Conservation (phyloP, 139 green algal genomes). For the Tetraselmis striata region DNA sequence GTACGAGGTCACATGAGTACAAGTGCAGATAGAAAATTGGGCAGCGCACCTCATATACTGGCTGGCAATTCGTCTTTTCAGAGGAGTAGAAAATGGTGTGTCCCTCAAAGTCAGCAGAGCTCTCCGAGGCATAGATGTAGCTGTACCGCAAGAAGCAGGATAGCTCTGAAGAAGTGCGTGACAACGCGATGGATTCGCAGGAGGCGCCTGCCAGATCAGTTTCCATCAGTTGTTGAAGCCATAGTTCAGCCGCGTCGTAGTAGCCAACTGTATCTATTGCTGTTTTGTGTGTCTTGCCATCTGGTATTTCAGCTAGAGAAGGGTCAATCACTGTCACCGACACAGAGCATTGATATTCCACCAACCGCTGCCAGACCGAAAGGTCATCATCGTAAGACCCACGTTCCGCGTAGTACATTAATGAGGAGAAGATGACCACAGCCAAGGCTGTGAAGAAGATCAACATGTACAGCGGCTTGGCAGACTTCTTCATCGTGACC, state of each 20-base stretch:
- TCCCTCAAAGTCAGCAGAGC: not conserved
- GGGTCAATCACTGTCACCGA: not conserved
- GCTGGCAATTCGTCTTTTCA: constrained; percentile 1
- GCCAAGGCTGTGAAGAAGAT: constrained; percentile 21
- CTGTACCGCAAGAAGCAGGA: not conserved
- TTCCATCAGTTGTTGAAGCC: not conserved
- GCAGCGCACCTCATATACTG: constrained; percentile 11
- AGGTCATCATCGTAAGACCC: constrained; percentile 16
- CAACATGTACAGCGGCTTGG: constrained; percentile 17
- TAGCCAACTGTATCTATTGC: not conserved
- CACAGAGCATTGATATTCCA: not conserved
- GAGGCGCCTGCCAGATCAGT: not conserved
- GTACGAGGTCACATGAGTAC: too few species aligned
- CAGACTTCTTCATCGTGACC: not conserved
- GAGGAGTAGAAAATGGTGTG: not conserved
- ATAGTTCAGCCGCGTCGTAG: not conserved
- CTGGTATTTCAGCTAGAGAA: too few species aligned
- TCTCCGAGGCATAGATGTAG: not conserved
- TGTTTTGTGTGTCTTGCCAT: not conserved
- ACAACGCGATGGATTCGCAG: not conserved
- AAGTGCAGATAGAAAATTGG: too few species aligned
- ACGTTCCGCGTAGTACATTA: constrained; percentile 28
- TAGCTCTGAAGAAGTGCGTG: not conserved
- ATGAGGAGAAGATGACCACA: constrained; percentile 18
- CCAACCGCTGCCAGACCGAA: not conserved